phyloP scores from a whole-genome alignment of 805 yeast species.

The Candida insectalens region DNA sequence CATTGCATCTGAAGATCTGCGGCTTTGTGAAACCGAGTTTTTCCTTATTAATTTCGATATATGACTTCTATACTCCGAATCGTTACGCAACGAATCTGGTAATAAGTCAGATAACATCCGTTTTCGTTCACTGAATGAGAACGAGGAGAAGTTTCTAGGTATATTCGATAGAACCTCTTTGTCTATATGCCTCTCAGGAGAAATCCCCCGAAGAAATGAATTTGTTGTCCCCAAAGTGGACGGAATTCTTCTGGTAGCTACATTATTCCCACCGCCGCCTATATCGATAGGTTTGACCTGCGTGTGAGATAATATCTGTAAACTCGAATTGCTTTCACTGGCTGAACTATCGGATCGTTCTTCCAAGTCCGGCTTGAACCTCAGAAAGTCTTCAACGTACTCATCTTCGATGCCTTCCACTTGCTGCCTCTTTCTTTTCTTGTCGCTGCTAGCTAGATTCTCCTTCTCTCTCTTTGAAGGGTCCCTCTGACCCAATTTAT shows the following conservation, averaged over 20 bases:
- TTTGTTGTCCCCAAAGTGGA: no score
- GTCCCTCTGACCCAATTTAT: no score
- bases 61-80: conserved; percentile 22
- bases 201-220: conserved; percentile 19
- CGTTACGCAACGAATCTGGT: conserved; percentile 17
- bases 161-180: conserved; percentile 32
- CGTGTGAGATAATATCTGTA: no score
- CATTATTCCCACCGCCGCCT: neutral
- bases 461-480: no score
- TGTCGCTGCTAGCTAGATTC: no score
- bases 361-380: neutral
- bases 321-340: no score
- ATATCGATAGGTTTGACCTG: conserved; percentile 22
- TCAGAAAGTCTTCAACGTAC: conserved; percentile 54
- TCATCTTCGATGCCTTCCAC: conserved; percentile 58
- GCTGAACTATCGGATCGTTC: conserved; percentile 1
- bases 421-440: no score
- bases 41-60: conserved; percentile 20
- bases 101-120: conserved; percentile 21
- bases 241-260: no score
- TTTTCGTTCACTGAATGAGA: conserved; percentile 44
- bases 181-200: conserved; percentile 30
- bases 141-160: conserved; percentile 38
- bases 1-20: conserved; percentile 15
- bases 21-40: conserved; percentile 11